These are phyloP conservation scores for Sarocladium oryzae DNA, from an alignment of 2,329 filamentous ascomycete species.

Conservation along the genomic window DNA sequence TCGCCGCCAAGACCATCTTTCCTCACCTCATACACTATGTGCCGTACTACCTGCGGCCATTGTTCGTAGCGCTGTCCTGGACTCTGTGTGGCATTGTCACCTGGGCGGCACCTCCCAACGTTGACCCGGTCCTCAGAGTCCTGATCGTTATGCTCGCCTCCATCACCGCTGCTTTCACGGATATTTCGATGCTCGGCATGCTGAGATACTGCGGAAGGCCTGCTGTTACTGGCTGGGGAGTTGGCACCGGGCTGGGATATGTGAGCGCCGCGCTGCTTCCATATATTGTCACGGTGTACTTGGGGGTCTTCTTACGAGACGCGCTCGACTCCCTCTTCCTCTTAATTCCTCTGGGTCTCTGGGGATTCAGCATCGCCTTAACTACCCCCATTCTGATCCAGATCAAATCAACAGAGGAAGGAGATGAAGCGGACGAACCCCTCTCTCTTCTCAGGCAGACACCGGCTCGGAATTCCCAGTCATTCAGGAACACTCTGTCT, in stretches of 20 bases:
- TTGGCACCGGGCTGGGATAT: conserved; percentile 24
- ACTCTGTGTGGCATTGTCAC: conserved; percentile 14
- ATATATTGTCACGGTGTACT: conserved; percentile 21
- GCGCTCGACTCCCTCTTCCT: conserved; percentile 21
- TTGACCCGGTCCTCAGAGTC: conserved; percentile 22
- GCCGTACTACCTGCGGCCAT: conserved; percentile 22
- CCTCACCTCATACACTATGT: conserved; percentile 21
- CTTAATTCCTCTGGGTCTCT: conserved; percentile 20
- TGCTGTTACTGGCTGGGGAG: conserved; percentile 29
- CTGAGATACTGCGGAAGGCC: conserved; percentile 21
- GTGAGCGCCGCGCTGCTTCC: conserved; percentile 23
- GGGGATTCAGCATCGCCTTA: conserved; percentile 23
- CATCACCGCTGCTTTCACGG: conserved; percentile 21
- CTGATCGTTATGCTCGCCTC: conserved; percentile 24
- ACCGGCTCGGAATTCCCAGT: conserved; percentile 17
- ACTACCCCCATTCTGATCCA: not conserved
- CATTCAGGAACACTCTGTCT: conserved; percentile 13
- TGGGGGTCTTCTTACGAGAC: conserved; percentile 21
- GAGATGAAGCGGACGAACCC: conserved; percentile 15
- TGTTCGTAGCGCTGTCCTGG: conserved; percentile 22
- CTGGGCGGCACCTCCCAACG: conserved; percentile 25
- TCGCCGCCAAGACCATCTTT: conserved; percentile 22
- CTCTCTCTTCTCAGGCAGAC: conserved; percentile 35
- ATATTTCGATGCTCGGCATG: conserved; percentile 26
- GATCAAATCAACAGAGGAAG: conserved; percentile 13